Conservation (phyloP, 2,329 filamentous ascomycete species). For the Sporothrix variecibatus region DNA sequence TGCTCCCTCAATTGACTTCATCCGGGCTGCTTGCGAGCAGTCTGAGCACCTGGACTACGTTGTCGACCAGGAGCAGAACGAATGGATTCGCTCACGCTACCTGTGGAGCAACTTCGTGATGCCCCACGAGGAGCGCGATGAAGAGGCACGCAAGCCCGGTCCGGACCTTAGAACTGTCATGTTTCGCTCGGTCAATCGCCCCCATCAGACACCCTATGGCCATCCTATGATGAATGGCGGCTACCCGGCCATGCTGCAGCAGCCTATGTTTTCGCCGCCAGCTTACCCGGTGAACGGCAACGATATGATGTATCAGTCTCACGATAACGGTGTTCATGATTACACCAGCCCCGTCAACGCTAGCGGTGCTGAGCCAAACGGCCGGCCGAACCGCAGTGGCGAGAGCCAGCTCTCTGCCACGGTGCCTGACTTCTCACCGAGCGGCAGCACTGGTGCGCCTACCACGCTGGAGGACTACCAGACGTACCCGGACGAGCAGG, state of each 20-base stretch:
- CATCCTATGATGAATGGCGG: constrained; percentile 38
- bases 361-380: constrained; percentile 42
- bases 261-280: constrained; percentile 31
- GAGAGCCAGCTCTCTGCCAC: constrained; percentile 62
- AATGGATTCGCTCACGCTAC: constrained; percentile 73
- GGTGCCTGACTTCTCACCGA: constrained; percentile 63
- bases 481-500: constrained; percentile 38
- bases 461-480: constrained; percentile 39
- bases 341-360: constrained; percentile 34
- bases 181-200: constrained; percentile 38
- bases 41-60: constrained; percentile 74
- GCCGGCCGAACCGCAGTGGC: constrained; percentile 42
- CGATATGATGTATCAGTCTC: constrained; percentile 37
- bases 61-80: constrained; percentile 72
- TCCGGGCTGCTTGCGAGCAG: constrained; percentile 74
- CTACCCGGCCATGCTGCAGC: constrained; percentile 35
- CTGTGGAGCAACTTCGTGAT: constrained; percentile 82
- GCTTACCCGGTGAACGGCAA: constrained; percentile 36
- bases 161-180: constrained; percentile 38
- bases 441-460: constrained; percentile 29
- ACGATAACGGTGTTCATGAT: constrained; percentile 27
- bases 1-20: constrained; percentile 69
- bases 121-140: constrained; percentile 68
- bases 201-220: constrained; percentile 26
- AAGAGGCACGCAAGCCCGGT: constrained; percentile 73